Evolutionary conservation across 108 stramenopile species (phyloP).

Genomic region (Skeletonema grethae): DNA sequence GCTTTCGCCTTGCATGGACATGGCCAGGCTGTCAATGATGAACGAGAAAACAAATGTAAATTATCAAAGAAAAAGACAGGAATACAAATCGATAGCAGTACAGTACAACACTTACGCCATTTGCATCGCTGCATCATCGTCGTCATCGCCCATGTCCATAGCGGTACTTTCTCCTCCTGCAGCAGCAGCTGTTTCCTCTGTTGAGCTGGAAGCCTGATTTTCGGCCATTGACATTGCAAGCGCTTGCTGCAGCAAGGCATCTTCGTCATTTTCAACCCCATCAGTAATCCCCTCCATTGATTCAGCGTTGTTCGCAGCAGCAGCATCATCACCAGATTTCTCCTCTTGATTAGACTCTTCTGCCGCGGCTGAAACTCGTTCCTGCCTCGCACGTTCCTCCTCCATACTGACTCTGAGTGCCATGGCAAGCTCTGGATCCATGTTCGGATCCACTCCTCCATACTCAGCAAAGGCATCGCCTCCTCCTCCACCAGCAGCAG

Average conservation of each 20-base stretch:
- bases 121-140: slow-evolving; percentile 91
- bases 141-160: slow-evolving; percentile 57
- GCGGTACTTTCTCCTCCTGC: slow-evolving; percentile 15
- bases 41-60: neutral
- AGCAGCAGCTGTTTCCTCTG: slow-evolving; percentile 31
- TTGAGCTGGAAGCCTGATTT: slow-evolving; percentile 51
- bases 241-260: slow-evolving; percentile 93
- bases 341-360: slow-evolving; percentile 31
- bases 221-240: slow-evolving; percentile 98
- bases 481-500: slow-evolving; percentile 67
- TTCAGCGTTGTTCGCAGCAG: slow-evolving; percentile 41
- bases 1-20: slow-evolving; percentile 80
- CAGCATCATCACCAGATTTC: slow-evolving; percentile 36
- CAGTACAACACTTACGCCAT: slow-evolving; percentile 46
- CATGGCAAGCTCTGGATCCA: slow-evolving; percentile 99
- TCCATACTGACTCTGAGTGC: slow-evolving; percentile 97
- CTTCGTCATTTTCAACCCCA: slow-evolving; percentile 75
- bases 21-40: slow-evolving; percentile 48
- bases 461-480: slow-evolving; percentile 82
- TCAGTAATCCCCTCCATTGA: slow-evolving; percentile 28
- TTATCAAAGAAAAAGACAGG: neutral
- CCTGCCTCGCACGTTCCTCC: slow-evolving; percentile 92
- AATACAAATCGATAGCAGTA: neutral
- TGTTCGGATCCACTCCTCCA: slow-evolving; percentile 96
- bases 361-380: slow-evolving; percentile 56